A percentile compares a stretch with the other conserved stretches of the same genome.
Evolutionary conservation across 352 stramenopile genomes (phyloP).

Genomic region (Phytophthora aleatoria): DNA sequence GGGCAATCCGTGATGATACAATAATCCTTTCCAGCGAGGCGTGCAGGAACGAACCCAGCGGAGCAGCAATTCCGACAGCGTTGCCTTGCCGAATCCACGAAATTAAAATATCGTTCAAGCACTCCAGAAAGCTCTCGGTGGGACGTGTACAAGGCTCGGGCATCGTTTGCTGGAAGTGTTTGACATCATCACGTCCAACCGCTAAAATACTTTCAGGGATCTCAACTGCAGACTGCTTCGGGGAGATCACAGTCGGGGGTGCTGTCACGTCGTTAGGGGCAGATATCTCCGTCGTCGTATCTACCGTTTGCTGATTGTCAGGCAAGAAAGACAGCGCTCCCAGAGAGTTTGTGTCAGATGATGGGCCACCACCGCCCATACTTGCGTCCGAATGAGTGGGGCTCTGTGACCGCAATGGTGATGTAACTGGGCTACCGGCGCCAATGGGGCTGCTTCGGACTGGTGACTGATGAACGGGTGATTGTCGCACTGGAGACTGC

Average conservation of each 20-base stretch:
- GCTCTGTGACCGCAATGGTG: slow-evolving; percentile 61
- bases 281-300: slow-evolving; percentile 38
- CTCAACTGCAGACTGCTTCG: slow-evolving; percentile 39
- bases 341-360: slow-evolving; percentile 66
- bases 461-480: slow-evolving; percentile 54
- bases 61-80: slow-evolving; percentile 61
- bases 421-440: slow-evolving; percentile 57
- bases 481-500: slow-evolving; percentile 44
- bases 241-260: slow-evolving; percentile 14
- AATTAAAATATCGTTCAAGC: slow-evolving; percentile 83
- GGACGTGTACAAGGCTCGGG: slow-evolving; percentile 63
- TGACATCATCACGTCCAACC: slow-evolving; percentile 74
- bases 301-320: slow-evolving; percentile 54
- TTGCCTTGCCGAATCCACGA: slow-evolving; percentile 84
- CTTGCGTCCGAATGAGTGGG: slow-evolving; percentile 73
- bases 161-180: slow-evolving; percentile 77
- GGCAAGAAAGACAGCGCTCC: slow-evolving; percentile 83
- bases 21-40: slow-evolving; percentile 74
- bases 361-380: slow-evolving; percentile 47
- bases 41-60: slow-evolving; percentile 68
- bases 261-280: slow-evolving; percentile 25
- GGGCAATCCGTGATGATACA: slow-evolving; percentile 72
- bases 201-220: slow-evolving; percentile 60
- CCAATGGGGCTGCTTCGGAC: slow-evolving; percentile 53
- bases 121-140: slow-evolving; percentile 78